Percentiles rank a stretch among this genome's conserved stretches.
phyloP scores from a whole-genome alignment of 441 rosid species.

The Mallotus japonicus region DNA sequence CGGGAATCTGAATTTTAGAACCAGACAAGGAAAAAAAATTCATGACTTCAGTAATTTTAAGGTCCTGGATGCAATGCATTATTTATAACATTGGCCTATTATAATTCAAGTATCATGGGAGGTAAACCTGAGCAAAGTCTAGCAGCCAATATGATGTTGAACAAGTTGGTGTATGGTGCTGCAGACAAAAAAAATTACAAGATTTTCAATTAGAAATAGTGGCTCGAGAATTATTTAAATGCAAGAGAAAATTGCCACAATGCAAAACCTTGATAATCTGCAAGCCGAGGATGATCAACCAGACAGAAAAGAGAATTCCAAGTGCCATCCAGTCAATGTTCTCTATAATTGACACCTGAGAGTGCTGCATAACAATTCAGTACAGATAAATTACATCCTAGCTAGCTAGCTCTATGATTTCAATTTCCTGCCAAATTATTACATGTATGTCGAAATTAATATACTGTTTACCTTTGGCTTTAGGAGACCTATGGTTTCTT shows the following conservation, averaged over 20 bases:
- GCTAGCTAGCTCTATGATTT: no score
- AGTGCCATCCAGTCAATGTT: conserved; percentile 46
- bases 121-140: conserved; percentile 41
- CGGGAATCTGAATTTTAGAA: conserved; percentile 30
- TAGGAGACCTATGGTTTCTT: no score
- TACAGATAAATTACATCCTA: no score
- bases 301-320: conserved; percentile 42
- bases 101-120: no score
- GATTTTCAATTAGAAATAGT: background rate
- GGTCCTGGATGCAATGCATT: background rate
- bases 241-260: background rate
- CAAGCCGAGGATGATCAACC: conserved; percentile 42
- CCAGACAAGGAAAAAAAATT: conserved; percentile 10
- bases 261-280: conserved; percentile 42
- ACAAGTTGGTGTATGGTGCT: conserved; percentile 47
- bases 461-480: no score
- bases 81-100: background rate
- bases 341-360: background rate
- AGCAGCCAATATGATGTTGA: conserved; percentile 42
- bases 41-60: background rate
- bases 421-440: no score
- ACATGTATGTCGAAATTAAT: no score
- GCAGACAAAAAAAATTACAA: background rate
- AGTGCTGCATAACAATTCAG: no score
- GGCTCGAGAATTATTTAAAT: background rate